These are phyloP conservation scores for Thamnidium elegans DNA, from an alignment of 192 early-diverging fungal species.

Conservation along the genomic window DNA sequence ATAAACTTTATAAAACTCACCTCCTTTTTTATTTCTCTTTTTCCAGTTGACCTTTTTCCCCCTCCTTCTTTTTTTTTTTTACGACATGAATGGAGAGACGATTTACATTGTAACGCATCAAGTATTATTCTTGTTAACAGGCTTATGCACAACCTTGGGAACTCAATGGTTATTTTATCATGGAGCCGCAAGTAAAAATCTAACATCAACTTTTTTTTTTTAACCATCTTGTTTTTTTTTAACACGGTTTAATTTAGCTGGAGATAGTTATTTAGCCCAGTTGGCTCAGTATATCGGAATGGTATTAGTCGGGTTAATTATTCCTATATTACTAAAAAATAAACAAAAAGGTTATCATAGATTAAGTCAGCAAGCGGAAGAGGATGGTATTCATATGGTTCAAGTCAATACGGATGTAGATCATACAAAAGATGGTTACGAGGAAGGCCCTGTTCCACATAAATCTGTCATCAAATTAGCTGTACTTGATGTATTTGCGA, in stretches of 20 bases:
- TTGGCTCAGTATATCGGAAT: slow-evolving; percentile 39
- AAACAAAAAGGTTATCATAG: slow-evolving; percentile 17
- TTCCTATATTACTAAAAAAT: slow-evolving; percentile 29
- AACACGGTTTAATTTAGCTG: slow-evolving; percentile 12
- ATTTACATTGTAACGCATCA: slow-evolving; percentile 38
- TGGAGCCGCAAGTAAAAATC: slow-evolving; percentile 53
- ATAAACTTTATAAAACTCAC: no score
- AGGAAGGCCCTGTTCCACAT: slow-evolving; percentile 34
- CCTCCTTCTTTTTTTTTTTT: no score
- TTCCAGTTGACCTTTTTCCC: no score
- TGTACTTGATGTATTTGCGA: slow-evolving; percentile 51
- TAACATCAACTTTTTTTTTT: background rate
- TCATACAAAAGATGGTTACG: slow-evolving; percentile 16
- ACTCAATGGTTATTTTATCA: slow-evolving; percentile 58
- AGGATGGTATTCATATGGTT: slow-evolving; percentile 18
- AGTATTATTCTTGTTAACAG: slow-evolving; percentile 45
- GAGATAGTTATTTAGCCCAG: slow-evolving; percentile 33
- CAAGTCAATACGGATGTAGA: slow-evolving; percentile 26
- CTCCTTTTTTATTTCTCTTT: no score
- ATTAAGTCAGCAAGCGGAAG: slow-evolving; percentile 3
- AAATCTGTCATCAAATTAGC: slow-evolving; percentile 32
- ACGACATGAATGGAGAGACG: no score
- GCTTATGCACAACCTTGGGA: slow-evolving; percentile 51
- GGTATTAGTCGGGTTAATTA: slow-evolving; percentile 37
- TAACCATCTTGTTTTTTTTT: background rate